Conservation (phyloP, 208 protist genomes). For the Lotmaria passim region DNA sequence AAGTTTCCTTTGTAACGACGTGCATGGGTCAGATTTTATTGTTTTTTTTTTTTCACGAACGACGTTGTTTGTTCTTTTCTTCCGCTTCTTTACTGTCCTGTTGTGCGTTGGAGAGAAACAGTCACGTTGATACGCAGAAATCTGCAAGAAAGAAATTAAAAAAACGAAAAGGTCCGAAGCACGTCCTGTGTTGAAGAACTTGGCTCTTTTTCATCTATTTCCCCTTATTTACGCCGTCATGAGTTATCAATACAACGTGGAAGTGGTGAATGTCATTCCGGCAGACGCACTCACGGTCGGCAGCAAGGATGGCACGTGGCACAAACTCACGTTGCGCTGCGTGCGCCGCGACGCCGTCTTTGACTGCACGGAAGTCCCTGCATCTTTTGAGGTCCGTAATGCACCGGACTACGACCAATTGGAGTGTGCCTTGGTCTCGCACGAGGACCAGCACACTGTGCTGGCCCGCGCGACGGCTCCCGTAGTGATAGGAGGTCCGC, state of each 20-base stretch:
- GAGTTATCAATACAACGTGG: slow-evolving; percentile 36
- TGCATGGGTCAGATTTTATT: too few species aligned
- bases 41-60: too few species aligned
- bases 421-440: slow-evolving; percentile 12
- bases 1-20: too few species aligned
- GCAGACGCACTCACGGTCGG: neutral
- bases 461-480: slow-evolving; percentile 4
- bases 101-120: too few species aligned
- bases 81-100: too few species aligned
- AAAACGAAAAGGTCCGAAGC: neutral
- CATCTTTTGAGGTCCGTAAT: slow-evolving; percentile 33
- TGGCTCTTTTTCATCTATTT: neutral
- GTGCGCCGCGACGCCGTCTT: slow-evolving; percentile 28
- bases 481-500: slow-evolving; percentile 27
- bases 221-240: neutral
- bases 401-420: slow-evolving; percentile 19
- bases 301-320: neutral
- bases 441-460: neutral
- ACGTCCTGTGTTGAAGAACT: too few species aligned
- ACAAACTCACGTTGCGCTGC: slow-evolving; percentile 23
- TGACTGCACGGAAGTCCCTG: slow-evolving; percentile 10
- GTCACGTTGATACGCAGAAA: neutral
- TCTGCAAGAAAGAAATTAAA: slow-evolving; percentile 29
- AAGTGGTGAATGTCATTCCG: slow-evolving; percentile 37
- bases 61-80: too few species aligned